phyloP scores from a whole-genome alignment of 345 rosid species.

The Streptanthus diversifolius region DNA sequence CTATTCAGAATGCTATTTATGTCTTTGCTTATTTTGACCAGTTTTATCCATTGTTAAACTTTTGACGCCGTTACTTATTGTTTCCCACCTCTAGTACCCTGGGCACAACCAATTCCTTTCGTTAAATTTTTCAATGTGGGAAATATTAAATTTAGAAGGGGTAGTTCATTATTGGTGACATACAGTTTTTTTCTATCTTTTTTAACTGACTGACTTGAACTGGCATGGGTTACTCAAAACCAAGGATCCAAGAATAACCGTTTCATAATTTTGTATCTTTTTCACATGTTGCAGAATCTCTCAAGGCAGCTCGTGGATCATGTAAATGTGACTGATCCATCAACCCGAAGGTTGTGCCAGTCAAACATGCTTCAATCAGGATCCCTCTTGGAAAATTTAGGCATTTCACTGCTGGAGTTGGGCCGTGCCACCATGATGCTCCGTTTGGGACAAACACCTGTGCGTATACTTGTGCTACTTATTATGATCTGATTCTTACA shows the following conservation, averaged over 20 bases:
- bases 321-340: slow-evolving; percentile 43
- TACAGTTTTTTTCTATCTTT: neutral
- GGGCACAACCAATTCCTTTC: neutral
- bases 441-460: slow-evolving; percentile 59
- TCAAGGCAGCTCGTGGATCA: slow-evolving; percentile 47
- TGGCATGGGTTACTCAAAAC: slow-evolving; percentile 1
- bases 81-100: neutral
- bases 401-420: slow-evolving; percentile 57
- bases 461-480: slow-evolving; percentile 28
- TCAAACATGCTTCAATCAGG: slow-evolving; percentile 41
- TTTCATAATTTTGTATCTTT: neutral
- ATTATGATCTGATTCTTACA: neutral
- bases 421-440: slow-evolving; percentile 55
- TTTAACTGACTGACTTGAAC: neutral
- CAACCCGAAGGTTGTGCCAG: slow-evolving; percentile 36
- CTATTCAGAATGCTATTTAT: neutral
- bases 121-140: neutral
- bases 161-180: neutral
- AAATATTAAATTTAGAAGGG: neutral
- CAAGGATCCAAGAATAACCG: slow-evolving; percentile 1
- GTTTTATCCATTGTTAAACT: neutral
- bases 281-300: slow-evolving; percentile 47
- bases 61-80: neutral
- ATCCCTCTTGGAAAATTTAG: slow-evolving; percentile 51
- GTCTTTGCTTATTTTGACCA: neutral